Evolutionary conservation across 108 stramenopile genomes (phyloP), one percentile per base, ranked within the genome.

Genomic region (Skeletonema costatum): DNA sequence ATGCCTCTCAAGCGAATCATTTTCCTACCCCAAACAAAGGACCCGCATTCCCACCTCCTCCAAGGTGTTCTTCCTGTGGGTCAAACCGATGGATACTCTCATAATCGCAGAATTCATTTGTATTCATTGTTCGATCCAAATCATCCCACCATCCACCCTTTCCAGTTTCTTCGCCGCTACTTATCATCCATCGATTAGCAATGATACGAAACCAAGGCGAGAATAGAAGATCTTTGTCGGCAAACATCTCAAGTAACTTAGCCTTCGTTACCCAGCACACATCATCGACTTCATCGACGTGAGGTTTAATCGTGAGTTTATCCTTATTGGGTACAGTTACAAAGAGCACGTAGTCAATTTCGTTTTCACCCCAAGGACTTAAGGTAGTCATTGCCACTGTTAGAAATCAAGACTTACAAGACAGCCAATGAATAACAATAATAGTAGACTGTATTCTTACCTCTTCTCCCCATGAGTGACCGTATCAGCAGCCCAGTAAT

Each of bases 271-370:
- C 95, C 92, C 92, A 98, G 32, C 86, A 78, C n/a, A 85, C 59
- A 29, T 74, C 96, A 56, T 86, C 83, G 9, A 98, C 97, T 82
- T 99, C 99, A 38, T 99, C 97, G n/a, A 92, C 87, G 71, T 98
- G 91, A 1, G 95, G 96, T 5, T 83, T 72, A 21, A 98, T 58
- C 14, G 86, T 88, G 1, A 98, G 71, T 14, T 72, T 78, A n/a
- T 82, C 73, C 67, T 92, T 93, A 76, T 66, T 64, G 32, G 83
- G 79, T 19, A 97, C 83, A 8, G 75, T 77, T 62, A 76, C 84
- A 74, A 99, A 92, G 33, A 99, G 91, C 44, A 99, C 93, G 81
- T 98, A 99, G 77, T 99, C 99, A 68, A 99, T 97, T 81, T 99
- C 98, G 73, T 99, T 98, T 66, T 99, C 99, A 32, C 99, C 98